Evolutionary conservation across 305 asterid species (phyloP).

Genomic region (Rubia peregrina): DNA sequence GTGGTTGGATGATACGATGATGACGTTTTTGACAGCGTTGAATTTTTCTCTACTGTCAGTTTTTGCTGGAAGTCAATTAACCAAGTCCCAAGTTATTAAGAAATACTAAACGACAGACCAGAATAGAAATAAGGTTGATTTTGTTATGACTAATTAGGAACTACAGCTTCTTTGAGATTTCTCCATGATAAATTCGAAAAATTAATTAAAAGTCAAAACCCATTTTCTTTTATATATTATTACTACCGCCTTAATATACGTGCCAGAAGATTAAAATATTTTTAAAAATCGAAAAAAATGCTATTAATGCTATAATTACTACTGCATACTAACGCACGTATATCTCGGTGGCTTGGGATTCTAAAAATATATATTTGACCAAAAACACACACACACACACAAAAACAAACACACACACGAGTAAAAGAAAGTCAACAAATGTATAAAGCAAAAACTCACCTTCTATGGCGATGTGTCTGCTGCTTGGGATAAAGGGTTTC

Average conservation of each 20-base stretch:
- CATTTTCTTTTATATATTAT: not conserved
- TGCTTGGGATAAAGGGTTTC: not conserved
- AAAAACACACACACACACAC: conserved; percentile 11
- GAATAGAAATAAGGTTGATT: not conserved
- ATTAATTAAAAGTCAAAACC: too few species aligned
- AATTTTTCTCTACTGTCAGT: conserved; percentile 33
- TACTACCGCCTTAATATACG: conserved; percentile 25
- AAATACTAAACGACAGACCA: conserved; percentile 30
- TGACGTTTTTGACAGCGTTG: conserved; percentile 33
- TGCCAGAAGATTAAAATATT: conserved; percentile 19
- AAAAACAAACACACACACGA: not conserved
- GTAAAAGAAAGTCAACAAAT: conserved; percentile 5
- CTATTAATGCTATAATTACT: not conserved
- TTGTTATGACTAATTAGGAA: conserved; percentile 5
- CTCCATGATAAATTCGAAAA: not conserved
- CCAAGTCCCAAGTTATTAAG: conserved; percentile 29
- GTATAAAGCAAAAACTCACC: conserved; percentile 9
- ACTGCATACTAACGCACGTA: conserved; percentile 31
- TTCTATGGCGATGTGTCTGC: not conserved
- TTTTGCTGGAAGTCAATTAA: conserved; percentile 17
- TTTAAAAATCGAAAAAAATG: not conserved
- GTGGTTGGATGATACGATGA: conserved; percentile 12
- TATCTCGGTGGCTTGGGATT: conserved; percentile 25
- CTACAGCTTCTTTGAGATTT: not conserved
- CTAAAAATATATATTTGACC: conserved; percentile 16